Evolutionary conservation across 345 rosid genomes (phyloP).

Genomic region (Stellera chamaejasme): DNA sequence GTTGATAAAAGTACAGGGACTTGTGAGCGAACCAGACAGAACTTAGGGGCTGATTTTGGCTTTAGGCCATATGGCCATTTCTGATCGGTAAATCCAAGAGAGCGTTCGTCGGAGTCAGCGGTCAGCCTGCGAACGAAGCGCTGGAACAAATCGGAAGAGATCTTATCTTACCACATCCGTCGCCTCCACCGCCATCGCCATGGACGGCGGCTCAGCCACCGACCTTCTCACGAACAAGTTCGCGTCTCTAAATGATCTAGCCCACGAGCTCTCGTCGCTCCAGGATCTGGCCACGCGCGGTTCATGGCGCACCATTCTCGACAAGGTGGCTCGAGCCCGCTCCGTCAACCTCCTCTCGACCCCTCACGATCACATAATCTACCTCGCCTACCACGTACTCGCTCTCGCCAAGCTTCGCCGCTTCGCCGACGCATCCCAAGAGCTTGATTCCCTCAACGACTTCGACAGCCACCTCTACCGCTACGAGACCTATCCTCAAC

Average conservation of each 20-base stretch:
- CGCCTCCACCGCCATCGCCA: constrained; percentile 1
- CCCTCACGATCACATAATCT: constrained; percentile 86
- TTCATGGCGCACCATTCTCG: constrained; percentile 81
- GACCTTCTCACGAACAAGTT: constrained; percentile 43
- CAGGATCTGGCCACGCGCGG: constrained; percentile 84
- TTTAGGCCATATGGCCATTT: too few species aligned
- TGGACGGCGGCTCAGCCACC: constrained; percentile 5
- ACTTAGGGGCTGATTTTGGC: too few species aligned
- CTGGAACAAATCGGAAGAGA: too few species aligned
- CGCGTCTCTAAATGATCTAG: constrained; percentile 59
- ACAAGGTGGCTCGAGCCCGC: constrained; percentile 55
- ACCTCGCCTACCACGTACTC: constrained; percentile 68
- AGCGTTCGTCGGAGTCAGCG: too few species aligned
- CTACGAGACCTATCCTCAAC: constrained; percentile 68
- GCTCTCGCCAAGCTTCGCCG: constrained; percentile 84
- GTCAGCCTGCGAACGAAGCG: too few species aligned
- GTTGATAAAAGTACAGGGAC: too few species aligned
- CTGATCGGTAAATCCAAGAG: too few species aligned
- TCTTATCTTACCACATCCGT: not conserved
- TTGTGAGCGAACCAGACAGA: too few species aligned
- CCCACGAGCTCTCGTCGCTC: constrained; percentile 70
- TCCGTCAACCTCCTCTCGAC: constrained; percentile 49
- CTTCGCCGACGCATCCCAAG: constrained; percentile 60
- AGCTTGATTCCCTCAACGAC: constrained; percentile 80
- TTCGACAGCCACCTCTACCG: constrained; percentile 56